Conservation (phyloP, 2,329 filamentous ascomycete genomes). For the Pestalotiopsis fici region DNA sequence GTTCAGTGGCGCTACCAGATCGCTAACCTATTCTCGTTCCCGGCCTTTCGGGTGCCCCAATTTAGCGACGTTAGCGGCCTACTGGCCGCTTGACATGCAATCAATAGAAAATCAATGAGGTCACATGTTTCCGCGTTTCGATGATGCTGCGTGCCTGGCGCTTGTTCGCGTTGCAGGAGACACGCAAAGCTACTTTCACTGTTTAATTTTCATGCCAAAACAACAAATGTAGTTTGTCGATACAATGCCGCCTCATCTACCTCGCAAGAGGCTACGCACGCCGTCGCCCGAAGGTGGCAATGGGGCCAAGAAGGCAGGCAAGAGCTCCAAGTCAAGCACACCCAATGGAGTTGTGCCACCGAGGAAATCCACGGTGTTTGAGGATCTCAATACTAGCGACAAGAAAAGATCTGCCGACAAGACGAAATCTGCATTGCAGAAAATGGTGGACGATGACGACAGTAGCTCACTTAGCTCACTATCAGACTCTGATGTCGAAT, state of each 20-base stretch:
- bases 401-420: conserved; percentile 45
- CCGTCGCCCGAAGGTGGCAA: conserved; percentile 37
- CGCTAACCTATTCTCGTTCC: conserved; percentile 9
- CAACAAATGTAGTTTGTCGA: background rate
- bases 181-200: background rate
- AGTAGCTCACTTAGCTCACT: conserved; percentile 53
- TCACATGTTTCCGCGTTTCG: conserved; percentile 11
- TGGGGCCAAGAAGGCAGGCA: conserved; percentile 23
- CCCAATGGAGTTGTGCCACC: conserved; percentile 26
- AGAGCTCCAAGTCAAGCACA: conserved; percentile 24
- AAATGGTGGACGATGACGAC: conserved; percentile 44
- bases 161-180: background rate
- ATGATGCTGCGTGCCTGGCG: conserved; percentile 1
- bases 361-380: conserved; percentile 61
- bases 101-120: conserved; percentile 1
- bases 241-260: conserved; percentile 67
- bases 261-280: conserved; percentile 66
- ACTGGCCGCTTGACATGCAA: background rate
- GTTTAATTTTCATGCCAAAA: background rate
- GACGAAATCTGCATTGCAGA: conserved; percentile 41
- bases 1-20: background rate
- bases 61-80: conserved; percentile 4
- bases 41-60: background rate
- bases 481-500: conserved; percentile 61
- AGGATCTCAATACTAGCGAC: conserved; percentile 56